Conservation (phyloP, 2,329 filamentous ascomycete genomes). For the Cryphonectria carpinicola region DNA sequence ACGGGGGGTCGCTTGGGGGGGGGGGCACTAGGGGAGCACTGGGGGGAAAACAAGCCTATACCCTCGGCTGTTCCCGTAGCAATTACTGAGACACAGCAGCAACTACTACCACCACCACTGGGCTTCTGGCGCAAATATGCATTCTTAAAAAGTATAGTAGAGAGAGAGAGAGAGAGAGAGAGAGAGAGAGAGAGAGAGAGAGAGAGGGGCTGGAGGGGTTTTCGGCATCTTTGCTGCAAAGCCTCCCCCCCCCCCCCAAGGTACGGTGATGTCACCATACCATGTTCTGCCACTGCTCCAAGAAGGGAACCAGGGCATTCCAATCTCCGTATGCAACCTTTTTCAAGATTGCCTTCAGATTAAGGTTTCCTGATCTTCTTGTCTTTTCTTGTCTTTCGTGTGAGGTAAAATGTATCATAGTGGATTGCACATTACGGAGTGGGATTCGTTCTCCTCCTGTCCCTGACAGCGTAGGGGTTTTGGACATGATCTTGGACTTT, state of each 20-base stretch:
- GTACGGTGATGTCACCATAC: background rate
- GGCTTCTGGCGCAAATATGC: background rate
- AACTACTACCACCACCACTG: background rate
- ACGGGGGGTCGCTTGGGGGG: no score
- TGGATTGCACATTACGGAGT: background rate
- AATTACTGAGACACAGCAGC: background rate
- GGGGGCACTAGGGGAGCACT: no score
- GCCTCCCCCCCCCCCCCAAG: background rate
- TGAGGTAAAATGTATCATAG: background rate
- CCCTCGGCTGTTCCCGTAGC: slow-evolving; percentile 13
- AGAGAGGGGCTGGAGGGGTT: background rate
- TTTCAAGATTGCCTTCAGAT: slow-evolving; percentile 7
- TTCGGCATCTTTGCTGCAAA: slow-evolving; percentile 6
- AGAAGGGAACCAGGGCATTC: background rate
- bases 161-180: background rate
- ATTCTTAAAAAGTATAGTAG: no score
- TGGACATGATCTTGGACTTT: background rate
- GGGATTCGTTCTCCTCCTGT: background rate
- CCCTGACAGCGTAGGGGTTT: background rate
- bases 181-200: background rate
- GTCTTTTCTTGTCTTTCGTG: background rate
- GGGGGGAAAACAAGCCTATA: background rate
- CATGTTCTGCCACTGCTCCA: background rate
- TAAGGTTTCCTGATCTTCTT: slow-evolving; percentile 4
- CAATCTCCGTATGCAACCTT: background rate